phyloP scores from a whole-genome alignment of 2,329 filamentous ascomycete genomes.

The Hirsutella minnesotensis region DNA sequence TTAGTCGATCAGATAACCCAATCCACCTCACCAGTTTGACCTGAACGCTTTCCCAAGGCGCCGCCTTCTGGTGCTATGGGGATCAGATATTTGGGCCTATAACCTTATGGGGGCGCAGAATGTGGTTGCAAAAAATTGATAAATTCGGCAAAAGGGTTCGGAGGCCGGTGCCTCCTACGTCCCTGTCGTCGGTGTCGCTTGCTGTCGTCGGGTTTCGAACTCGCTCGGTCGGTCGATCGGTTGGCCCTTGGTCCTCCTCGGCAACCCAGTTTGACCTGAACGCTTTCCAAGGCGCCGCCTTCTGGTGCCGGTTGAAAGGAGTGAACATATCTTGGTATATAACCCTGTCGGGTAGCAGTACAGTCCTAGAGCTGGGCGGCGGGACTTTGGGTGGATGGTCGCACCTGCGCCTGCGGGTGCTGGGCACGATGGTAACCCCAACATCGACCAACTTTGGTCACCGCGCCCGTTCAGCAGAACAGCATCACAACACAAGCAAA shows the following conservation, averaged over 20 bases:
- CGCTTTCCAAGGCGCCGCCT: constrained; percentile 13
- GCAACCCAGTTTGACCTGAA: constrained; percentile 14
- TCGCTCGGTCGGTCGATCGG: neutral
- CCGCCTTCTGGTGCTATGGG: constrained; percentile 5
- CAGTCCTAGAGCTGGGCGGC: too few relatives aligned
- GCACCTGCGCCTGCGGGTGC: too few relatives aligned
- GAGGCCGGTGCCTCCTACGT: neutral
- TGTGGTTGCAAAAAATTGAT: too few relatives aligned
- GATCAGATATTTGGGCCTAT: too few relatives aligned
- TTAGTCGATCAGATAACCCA: constrained; percentile 5
- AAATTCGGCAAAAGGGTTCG: neutral
- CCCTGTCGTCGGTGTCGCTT: neutral
- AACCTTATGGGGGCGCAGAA: too few relatives aligned
- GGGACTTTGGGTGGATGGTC: too few relatives aligned
- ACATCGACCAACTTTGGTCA: too few relatives aligned
- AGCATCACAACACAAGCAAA: too few relatives aligned
- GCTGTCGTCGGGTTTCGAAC: neutral
- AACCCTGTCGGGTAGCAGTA: too few relatives aligned
- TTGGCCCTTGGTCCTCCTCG: constrained; percentile 5
- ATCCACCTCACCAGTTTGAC: too few relatives aligned
- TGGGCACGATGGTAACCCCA: too few relatives aligned
- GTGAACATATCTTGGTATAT: neutral
- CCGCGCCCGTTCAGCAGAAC: too few relatives aligned
- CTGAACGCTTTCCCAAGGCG: constrained; percentile 15
- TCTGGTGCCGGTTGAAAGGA: neutral